Conservation (phyloP, 805 yeast species). For the Ogataea thermomethanolica region DNA sequence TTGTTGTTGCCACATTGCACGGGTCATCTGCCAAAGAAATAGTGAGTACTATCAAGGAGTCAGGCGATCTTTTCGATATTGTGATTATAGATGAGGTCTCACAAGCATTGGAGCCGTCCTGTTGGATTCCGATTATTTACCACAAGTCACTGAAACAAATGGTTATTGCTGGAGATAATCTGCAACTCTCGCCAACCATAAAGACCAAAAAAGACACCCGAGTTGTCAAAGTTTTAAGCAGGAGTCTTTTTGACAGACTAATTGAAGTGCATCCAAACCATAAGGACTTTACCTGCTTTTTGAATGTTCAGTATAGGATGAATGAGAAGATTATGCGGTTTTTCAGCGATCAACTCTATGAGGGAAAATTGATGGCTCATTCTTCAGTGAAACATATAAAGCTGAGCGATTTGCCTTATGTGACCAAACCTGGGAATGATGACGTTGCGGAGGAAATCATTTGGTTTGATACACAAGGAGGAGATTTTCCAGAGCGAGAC, state of each 20-base stretch:
- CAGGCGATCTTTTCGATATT: conserved; percentile 57
- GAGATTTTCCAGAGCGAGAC: conserved; percentile 65
- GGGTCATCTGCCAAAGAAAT: conserved; percentile 79
- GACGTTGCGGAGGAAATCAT: conserved; percentile 57
- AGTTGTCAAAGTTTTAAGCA: conserved; percentile 46
- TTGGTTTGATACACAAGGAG: conserved; percentile 95
- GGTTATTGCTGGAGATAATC: conserved; percentile 89
- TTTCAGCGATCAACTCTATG: conserved; percentile 66
- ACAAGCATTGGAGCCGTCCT: conserved; percentile 90
- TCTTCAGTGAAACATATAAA: conserved; percentile 49
- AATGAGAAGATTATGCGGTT: conserved; percentile 72
- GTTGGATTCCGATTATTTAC: conserved; percentile 87
- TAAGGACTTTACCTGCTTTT: conserved; percentile 48
- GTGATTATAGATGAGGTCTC: conserved; percentile 94
- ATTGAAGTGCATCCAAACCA: conserved; percentile 44
- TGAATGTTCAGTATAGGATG: conserved; percentile 87
- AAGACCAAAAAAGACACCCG: conserved; percentile 46
- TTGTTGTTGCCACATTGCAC: conserved; percentile 81
- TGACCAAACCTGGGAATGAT: conserved; percentile 36
- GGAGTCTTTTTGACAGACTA: conserved; percentile 79
- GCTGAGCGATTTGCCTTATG: conserved; percentile 50
- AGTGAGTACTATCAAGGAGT: conserved; percentile 40
- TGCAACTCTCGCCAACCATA: conserved; percentile 88
- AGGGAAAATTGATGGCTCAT: conserved; percentile 59
- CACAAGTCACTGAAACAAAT: conserved; percentile 57